phyloP scores from a whole-genome alignment of 441 rosid species.

The Cnidoscolus chayamansa region DNA sequence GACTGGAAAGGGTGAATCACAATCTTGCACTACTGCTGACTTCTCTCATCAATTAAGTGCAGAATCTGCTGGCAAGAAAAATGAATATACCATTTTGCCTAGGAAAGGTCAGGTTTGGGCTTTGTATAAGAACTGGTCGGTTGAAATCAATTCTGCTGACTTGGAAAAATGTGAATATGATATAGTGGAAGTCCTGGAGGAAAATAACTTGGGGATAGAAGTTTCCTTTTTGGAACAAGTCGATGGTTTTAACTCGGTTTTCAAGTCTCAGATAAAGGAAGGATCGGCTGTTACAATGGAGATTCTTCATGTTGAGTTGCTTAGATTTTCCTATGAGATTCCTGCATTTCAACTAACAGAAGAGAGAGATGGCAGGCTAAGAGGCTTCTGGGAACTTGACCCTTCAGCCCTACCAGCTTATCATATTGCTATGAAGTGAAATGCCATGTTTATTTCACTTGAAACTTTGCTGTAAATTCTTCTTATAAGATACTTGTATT shows the following conservation, averaged over 20 bases:
- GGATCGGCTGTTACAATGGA: conserved; percentile 28
- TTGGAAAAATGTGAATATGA: conserved; percentile 60
- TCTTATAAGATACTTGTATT: too few species aligned
- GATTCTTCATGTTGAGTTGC: conserved; percentile 40
- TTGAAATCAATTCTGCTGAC: conserved; percentile 36
- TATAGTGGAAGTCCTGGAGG: conserved; percentile 58
- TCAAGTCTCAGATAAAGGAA: conserved; percentile 32
- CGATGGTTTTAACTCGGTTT: conserved; percentile 54
- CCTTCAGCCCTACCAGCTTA: conserved; percentile 49
- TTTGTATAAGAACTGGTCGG: conserved; percentile 61
- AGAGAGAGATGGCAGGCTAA: conserved; percentile 52
- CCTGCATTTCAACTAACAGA: conserved; percentile 57
- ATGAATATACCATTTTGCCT: conserved; percentile 48
- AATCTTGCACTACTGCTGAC: conserved; percentile 27
- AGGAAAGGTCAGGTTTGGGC: conserved; percentile 73
- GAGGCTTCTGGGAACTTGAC: conserved; percentile 67
- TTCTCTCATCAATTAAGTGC: conserved; percentile 60
- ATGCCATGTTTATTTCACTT: neutral
- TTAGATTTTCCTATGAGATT: conserved; percentile 76
- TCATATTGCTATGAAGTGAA: conserved; percentile 14
- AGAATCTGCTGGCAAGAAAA: conserved; percentile 23
- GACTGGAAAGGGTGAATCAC: conserved; percentile 23
- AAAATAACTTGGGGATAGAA: conserved; percentile 29
- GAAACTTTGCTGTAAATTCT: too few species aligned
- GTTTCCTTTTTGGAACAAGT: conserved; percentile 54